phyloP scores from a whole-genome alignment of 176 grass and related monocot species.

The Musa acuminata region DNA sequence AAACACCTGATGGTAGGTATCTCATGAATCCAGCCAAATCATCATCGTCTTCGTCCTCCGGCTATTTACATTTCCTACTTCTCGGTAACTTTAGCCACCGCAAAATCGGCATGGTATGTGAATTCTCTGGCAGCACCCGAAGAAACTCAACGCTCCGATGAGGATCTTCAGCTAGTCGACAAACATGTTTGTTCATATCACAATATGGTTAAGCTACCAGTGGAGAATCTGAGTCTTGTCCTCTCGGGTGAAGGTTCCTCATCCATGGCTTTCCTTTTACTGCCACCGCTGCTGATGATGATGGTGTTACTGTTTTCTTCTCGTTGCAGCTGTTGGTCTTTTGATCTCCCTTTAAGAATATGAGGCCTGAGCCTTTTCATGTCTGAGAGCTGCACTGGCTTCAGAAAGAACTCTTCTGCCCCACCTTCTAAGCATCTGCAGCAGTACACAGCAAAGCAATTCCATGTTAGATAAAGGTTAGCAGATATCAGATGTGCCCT shows the following conservation, averaged over 20 bases:
- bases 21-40: too few relatives aligned
- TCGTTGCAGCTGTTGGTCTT: not conserved
- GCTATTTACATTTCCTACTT: not conserved
- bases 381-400: conserved; percentile 80
- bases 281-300: not conserved
- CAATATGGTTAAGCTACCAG: not conserved
- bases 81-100: not conserved
- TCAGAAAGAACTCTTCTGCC: conserved; percentile 98
- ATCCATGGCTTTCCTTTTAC: conserved; percentile 23
- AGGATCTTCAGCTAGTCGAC: not conserved
- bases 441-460: not conserved
- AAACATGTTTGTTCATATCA: not conserved
- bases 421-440: conserved; percentile 88
- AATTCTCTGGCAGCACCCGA: too few relatives aligned
- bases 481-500: not conserved
- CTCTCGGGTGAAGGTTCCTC: conserved; percentile 9
- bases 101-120: not conserved
- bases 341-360: conserved; percentile 53
- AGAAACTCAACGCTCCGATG: too few relatives aligned
- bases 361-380: conserved; percentile 84
- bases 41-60: not conserved
- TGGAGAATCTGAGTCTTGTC: conserved; percentile 20
- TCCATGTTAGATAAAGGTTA: conserved; percentile 1
- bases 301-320: not conserved
- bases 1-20: too few relatives aligned